Evolutionary conservation across 768 basidiomycete genomes (phyloP).

Genomic region (Pleurotus citrinopileatus): DNA sequence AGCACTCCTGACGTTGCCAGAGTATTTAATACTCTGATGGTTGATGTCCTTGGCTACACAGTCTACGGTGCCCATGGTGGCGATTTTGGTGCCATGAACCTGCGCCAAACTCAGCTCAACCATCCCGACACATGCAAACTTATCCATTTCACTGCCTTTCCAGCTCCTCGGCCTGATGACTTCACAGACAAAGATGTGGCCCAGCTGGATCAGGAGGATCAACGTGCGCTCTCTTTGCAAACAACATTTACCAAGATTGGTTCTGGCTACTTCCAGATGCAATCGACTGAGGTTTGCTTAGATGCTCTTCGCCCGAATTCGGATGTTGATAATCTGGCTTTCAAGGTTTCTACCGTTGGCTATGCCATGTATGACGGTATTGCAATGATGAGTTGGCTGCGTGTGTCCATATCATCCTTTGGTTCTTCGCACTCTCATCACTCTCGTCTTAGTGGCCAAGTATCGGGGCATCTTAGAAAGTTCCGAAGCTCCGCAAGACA

Average conservation of each 20-base stretch:
- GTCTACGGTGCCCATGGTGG: slow-evolving; percentile 10
- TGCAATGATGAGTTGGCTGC: slow-evolving; percentile 4
- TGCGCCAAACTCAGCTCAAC: slow-evolving; percentile 7
- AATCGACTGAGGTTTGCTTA: background rate
- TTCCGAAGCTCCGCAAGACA: background rate
- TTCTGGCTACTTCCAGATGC: slow-evolving; percentile 2
- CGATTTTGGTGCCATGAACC: slow-evolving; percentile 8
- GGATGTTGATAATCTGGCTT: background rate
- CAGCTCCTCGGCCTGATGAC: slow-evolving; percentile 1
- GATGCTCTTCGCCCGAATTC: background rate
- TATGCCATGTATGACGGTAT: slow-evolving; percentile 4
- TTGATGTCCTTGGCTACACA: slow-evolving; percentile 8
- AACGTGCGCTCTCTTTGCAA: background rate
- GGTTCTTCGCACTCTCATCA: background rate
- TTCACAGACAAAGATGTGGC: slow-evolving; percentile 2
- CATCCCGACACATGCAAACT: slow-evolving; percentile 1
- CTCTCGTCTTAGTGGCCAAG: background rate
- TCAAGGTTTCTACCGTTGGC: slow-evolving; percentile 1
- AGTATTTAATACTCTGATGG: slow-evolving; percentile 8
- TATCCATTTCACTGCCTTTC: slow-evolving; percentile 4
- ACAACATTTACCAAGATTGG: background rate
- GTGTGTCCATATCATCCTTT: background rate
- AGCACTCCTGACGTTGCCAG: slow-evolving; percentile 7
- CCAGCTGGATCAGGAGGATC: background rate
- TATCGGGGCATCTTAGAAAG: background rate